These are phyloP conservation scores for Didymella exigua DNA, from an alignment of 2,329 filamentous ascomycete genomes.

Conservation along the genomic window DNA sequence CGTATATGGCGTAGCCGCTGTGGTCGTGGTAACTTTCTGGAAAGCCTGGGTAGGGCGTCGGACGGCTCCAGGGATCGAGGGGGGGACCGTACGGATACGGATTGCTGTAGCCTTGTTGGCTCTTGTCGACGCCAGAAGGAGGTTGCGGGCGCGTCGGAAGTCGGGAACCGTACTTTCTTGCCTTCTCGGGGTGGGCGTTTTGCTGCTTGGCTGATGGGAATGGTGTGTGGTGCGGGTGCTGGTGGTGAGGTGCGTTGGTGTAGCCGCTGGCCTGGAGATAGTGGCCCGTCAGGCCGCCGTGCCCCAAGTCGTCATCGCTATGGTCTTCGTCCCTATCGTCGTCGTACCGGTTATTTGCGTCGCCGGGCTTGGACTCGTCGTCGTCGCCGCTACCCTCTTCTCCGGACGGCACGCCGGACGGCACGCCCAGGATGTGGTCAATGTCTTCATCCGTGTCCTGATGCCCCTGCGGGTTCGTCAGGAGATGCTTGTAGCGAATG, in stretches of 20 bases:
- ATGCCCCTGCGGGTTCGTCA: slow-evolving; percentile 27
- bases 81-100: background rate
- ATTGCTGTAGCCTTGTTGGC: slow-evolving; percentile 1
- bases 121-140: background rate
- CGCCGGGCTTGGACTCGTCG: background rate
- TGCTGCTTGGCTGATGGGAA: background rate
- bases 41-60: slow-evolving; percentile 9
- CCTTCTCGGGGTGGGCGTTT: slow-evolving; percentile 9
- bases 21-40: slow-evolving; percentile 3
- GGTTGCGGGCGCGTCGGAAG: background rate
- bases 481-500: slow-evolving; percentile 41
- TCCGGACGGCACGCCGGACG: slow-evolving; percentile 10
- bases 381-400: slow-evolving; percentile 11
- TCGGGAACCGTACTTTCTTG: background rate
- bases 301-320: slow-evolving; percentile 6
- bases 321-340: slow-evolving; percentile 7
- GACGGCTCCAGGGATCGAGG: slow-evolving; percentile 11
- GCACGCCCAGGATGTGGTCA: slow-evolving; percentile 26
- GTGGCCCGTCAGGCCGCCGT: slow-evolving; percentile 7
- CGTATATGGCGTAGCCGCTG: slow-evolving; percentile 12
- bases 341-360: slow-evolving; percentile 3
- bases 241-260: slow-evolving; percentile 11
- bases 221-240: background rate
- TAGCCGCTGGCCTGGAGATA: slow-evolving; percentile 16
- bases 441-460: slow-evolving; percentile 29